A percentile compares a stretch with the other conserved stretches of the same genome.
Conservation (phyloP, 345 rosid genomes). For the Gossypium australe region DNA sequence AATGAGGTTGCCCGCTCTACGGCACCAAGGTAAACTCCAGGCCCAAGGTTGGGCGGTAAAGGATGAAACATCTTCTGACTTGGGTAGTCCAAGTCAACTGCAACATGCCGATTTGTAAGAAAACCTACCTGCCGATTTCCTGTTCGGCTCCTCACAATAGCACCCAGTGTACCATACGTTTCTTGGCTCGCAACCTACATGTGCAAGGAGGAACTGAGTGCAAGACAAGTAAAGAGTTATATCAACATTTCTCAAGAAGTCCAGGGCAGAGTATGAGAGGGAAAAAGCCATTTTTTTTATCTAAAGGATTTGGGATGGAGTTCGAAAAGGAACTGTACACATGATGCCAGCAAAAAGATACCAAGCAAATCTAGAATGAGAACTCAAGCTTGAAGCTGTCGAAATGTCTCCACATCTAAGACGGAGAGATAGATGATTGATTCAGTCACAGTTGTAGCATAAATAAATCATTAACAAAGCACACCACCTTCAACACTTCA, state of each 20-base stretch:
- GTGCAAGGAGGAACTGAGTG: not conserved
- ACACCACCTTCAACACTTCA: not conserved
- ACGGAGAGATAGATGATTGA: not conserved
- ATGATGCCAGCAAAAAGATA: not conserved
- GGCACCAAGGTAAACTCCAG: constrained; percentile 81
- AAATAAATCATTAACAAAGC: not conserved
- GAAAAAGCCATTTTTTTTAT: not conserved
- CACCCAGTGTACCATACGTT: constrained; percentile 80
- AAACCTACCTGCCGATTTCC: constrained; percentile 68
- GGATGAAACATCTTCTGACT: constrained; percentile 93
- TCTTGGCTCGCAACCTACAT: constrained; percentile 76
- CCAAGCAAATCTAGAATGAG: not conserved
- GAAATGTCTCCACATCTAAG: not conserved
- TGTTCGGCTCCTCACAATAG: constrained; percentile 72
- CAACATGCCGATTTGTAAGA: constrained; percentile 77
- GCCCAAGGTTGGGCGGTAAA: constrained; percentile 82
- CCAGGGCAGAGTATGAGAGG: not conserved
- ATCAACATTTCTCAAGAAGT: not conserved
- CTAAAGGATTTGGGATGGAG: not conserved
- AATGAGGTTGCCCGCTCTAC: constrained; percentile 83
- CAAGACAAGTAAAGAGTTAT: not conserved
- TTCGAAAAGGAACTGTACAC: not conserved
- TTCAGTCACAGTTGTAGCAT: not conserved
- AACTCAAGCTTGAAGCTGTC: not conserved
- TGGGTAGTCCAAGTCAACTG: constrained; percentile 81